Percentiles rank a stretch among this genome's conserved stretches.
Conservation (phyloP, 2,329 filamentous ascomycete species). For the Zopfia rhizophila region DNA sequence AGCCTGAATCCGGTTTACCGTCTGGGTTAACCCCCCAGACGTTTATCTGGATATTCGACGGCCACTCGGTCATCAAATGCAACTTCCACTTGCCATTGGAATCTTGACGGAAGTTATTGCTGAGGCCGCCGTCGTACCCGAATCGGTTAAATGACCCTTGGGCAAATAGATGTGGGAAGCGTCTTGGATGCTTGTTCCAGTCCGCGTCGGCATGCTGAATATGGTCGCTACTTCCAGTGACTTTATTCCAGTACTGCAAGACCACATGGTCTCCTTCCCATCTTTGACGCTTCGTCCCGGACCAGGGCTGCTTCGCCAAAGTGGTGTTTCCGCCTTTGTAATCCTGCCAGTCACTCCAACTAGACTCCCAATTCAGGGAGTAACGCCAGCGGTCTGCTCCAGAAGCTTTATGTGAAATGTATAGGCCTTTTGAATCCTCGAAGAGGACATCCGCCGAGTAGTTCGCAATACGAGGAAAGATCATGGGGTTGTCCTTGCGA, state of each 20-base stretch:
- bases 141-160: constrained; percentile 72
- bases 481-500: constrained; percentile 66
- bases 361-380: constrained; percentile 69
- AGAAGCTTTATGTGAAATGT: constrained; percentile 67
- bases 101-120: constrained; percentile 63
- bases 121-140: constrained; percentile 70
- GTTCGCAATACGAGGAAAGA: constrained; percentile 67
- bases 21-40: constrained; percentile 74
- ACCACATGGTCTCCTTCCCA: constrained; percentile 72
- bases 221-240: constrained; percentile 69
- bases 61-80: constrained; percentile 72
- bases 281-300: constrained; percentile 65
- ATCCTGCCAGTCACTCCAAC: constrained; percentile 67
- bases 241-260: constrained; percentile 71
- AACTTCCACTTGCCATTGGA: constrained; percentile 66
- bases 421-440: constrained; percentile 54
- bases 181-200: constrained; percentile 53
- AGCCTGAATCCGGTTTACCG: constrained; percentile 69
- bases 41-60: constrained; percentile 69
- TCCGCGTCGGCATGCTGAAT: constrained; percentile 68
- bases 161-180: constrained; percentile 71
- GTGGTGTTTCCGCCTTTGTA: constrained; percentile 64
- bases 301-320: constrained; percentile 64
- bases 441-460: constrained; percentile 66
- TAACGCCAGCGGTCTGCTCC: constrained; percentile 72